phyloP scores from a whole-genome alignment of 2,329 filamentous ascomycete genomes.

The Fusarium sp. region DNA sequence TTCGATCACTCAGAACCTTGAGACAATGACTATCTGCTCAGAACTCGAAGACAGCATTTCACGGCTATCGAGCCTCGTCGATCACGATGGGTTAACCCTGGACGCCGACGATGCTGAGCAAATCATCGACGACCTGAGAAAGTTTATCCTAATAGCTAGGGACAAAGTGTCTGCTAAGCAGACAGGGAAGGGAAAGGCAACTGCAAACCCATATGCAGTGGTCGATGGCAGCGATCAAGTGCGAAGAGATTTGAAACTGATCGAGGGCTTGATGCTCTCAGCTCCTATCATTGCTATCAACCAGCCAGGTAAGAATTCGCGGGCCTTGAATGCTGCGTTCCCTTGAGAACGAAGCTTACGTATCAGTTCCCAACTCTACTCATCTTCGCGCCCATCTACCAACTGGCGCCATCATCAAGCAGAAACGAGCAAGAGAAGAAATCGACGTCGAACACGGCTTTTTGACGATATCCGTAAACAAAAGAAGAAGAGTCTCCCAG shows the following conservation, averaged over 20 bases:
- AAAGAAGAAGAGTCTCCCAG: constrained; percentile 6
- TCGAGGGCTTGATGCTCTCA: constrained; percentile 15
- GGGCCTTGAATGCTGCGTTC: too few species aligned
- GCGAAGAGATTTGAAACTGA: constrained; percentile 6
- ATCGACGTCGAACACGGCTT: constrained; percentile 8
- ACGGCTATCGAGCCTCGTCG: constrained; percentile 9
- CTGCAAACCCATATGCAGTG: fast-evolving
- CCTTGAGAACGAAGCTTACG: neutral
- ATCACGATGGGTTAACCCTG: constrained; percentile 8
- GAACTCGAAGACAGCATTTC: constrained; percentile 28
- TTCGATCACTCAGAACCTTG: neutral
- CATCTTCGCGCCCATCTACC: constrained; percentile 11
- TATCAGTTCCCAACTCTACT: neutral
- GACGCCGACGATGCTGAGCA: constrained; percentile 31
- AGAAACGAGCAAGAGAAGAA: constrained; percentile 27
- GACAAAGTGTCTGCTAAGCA: neutral
- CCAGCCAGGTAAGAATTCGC: neutral
- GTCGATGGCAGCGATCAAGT: neutral
- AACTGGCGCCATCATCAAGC: constrained; percentile 13
- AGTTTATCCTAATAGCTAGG: constrained; percentile 9
- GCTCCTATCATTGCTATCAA: constrained; percentile 17
- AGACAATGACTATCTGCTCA: constrained; percentile 14
- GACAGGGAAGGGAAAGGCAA: too few species aligned
- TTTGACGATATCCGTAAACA: constrained; percentile 22
- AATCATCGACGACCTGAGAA: constrained; percentile 28